Evolutionary conservation across 140 eudicot genomes (phyloP), one percentile per base, ranked within the genome.

Genomic region (Senecio squalidus): DNA sequence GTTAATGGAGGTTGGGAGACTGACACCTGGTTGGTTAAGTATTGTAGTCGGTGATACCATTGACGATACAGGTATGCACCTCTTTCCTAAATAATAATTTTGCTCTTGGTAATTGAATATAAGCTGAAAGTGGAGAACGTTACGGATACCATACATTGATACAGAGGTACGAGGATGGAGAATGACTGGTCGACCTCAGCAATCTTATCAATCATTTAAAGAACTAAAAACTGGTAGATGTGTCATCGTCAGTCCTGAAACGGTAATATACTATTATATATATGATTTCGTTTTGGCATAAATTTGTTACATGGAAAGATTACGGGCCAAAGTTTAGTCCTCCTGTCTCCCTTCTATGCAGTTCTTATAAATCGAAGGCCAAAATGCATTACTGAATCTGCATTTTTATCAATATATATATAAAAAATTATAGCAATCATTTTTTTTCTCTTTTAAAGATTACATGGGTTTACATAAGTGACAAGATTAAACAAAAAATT

Each of bases 121-220:
- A 41, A 13, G 2, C 20, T n/a, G 6, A 29, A 6, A 29, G 6
- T 29, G 3, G 3, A 29, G 6, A 29, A 29, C 3, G 33, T 29
- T 29, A 6, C 33, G 6, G 9, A 4, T 3, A 28, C n/a, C 59
- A 1, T 27, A 4, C 25, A 53, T 47, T 9, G 9, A 6, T 46
- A 47, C 54, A 47, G 54, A 47, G 28, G 54, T 47, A 47, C n/a
- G 54, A 18, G 54, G 54, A 47, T 47, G 54, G 54, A 47, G 54
- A 18, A 18, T 47, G 27, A 21, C 15, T 1, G 54, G 54, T 7
- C 28, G 28, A 21, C 54, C 54, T 20, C 28, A 6, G 1, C 54
- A 47, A 20, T 6, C 13, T 14, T 47, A 47, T 47, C 54, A 47
- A 22, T 47, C 54, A 47, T 47, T 18, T 20, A 9, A 27, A 5